Evolutionary conservation across 495 filamentous ascomycete species (phyloP), one percentile per base, ranked within the genome.

Genomic region (Penicillium soppii): DNA sequence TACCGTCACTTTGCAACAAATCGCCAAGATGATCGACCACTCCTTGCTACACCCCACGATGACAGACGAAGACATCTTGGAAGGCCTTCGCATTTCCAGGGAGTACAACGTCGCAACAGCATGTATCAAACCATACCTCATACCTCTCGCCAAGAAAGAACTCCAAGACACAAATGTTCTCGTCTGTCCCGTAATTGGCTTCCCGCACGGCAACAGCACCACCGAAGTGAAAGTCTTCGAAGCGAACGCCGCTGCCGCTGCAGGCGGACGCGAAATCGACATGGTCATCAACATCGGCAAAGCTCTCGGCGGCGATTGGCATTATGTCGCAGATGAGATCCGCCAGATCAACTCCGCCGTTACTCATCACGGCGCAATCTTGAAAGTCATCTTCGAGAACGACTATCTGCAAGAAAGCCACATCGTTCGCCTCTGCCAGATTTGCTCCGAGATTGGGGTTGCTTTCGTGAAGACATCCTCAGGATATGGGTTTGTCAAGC

Each of bases 381-480:
- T 84, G 15, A 84, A 84, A 54, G 80, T 82, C 35, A 82, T 84
- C 49, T 82, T 84, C 38, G 79, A 82, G 52, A 82, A 78, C 56
- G 77, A 78, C 43, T 84, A 76, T 39, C 68, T 81, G 2, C 32
- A 63, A 16, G 53, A 73, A 0, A 56, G 70, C 8, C 68, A 82
- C 39, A 78, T 84, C 41, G 40, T 66, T 10, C 64, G 56, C 22
- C 61, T 84, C 2, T 81, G 80, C 52, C 55, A 67, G 57, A 79
- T 83, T 22, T 82, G 81, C 57, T 72, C 72, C 0, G 43, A 69
- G 1, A 13, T 77, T 0, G 41, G 53, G 1, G 79, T 84, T 8
- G 79, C 74, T 1, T 83, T 79, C 47, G 72, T 83, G 48, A 83
- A 83, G 68, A 82, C 81, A 1, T 78, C 75, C 1, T 78, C 79